A percentile compares a stretch with the other conserved stretches of the same genome.
These are phyloP conservation scores for Moesziomyces antarcticus DNA, from an alignment of 1,284 basidiomycete species.

Conservation along the genomic window DNA sequence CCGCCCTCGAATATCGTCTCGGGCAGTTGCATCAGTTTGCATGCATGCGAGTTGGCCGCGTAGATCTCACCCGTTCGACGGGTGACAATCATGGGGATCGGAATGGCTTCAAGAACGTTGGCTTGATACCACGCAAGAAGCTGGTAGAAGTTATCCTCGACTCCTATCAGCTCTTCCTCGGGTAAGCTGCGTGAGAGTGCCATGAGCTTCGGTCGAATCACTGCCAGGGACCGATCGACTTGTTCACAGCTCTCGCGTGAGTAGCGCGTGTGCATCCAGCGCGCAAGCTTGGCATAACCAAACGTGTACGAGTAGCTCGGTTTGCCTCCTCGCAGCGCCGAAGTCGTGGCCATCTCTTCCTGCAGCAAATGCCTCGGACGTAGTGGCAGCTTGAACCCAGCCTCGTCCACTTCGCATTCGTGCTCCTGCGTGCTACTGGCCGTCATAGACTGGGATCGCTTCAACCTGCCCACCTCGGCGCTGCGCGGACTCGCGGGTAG, in stretches of 20 bases:
- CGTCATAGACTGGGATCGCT: slow-evolving; percentile 15
- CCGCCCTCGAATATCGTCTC: slow-evolving; percentile 35
- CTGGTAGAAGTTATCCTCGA: slow-evolving; percentile 38
- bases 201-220: slow-evolving; percentile 41
- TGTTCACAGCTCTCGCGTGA: slow-evolving; percentile 30
- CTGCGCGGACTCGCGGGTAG: background rate
- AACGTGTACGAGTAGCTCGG: slow-evolving; percentile 42
- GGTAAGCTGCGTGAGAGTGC: slow-evolving; percentile 31
- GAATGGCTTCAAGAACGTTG: slow-evolving; percentile 40
- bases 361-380: slow-evolving; percentile 37
- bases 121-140: slow-evolving; percentile 37
- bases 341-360: slow-evolving; percentile 34
- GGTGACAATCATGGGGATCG: slow-evolving; percentile 33
- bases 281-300: slow-evolving; percentile 48
- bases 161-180: slow-evolving; percentile 34
- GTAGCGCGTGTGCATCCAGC: slow-evolving; percentile 49
- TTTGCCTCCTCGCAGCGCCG: slow-evolving; percentile 27
- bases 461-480: slow-evolving; percentile 1
- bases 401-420: slow-evolving; percentile 15
- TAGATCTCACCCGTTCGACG: slow-evolving; percentile 50
- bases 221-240: slow-evolving; percentile 29
- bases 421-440: background rate
- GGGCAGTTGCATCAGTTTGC: slow-evolving; percentile 33
- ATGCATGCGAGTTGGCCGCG: slow-evolving; percentile 35
- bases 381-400: slow-evolving; percentile 25